phyloP scores from a whole-genome alignment of 495 filamentous ascomycete species.

The Penicillium daleae region DNA sequence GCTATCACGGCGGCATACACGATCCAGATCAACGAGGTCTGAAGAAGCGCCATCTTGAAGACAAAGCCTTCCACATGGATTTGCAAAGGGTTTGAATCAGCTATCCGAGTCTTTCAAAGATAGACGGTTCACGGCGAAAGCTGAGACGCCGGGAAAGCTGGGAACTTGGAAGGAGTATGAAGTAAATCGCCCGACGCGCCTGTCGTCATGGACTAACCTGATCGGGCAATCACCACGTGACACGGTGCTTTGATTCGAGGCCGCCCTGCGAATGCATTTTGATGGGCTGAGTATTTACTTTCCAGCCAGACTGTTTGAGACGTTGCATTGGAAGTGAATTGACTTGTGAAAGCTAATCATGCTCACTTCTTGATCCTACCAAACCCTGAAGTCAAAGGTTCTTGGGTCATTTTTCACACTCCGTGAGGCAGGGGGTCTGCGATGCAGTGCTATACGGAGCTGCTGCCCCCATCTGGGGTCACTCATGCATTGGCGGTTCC shows the following conservation, averaged over 20 bases:
- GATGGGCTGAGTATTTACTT: constrained; percentile 6
- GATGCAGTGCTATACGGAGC: constrained; percentile 87
- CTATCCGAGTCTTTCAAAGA: background rate
- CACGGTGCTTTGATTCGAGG: constrained; percentile 12
- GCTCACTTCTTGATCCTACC: constrained; percentile 5
- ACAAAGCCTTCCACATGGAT: constrained; percentile 16
- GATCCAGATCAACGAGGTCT: constrained; percentile 87
- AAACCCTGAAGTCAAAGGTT: constrained; percentile 22
- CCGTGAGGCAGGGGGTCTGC: constrained; percentile 6
- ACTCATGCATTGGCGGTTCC: constrained; percentile 81
- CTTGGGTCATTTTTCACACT: constrained; percentile 17
- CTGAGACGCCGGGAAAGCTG: background rate
- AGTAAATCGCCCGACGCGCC: constrained; percentile 15
- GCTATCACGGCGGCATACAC: constrained; percentile 82
- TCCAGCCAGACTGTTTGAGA: background rate
- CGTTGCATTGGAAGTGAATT: constrained; percentile 3
- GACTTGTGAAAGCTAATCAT: constrained; percentile 5
- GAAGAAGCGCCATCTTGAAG: constrained; percentile 68
- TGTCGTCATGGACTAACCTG: constrained; percentile 26
- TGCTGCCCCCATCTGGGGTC: constrained; percentile 90
- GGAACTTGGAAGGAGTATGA: constrained; percentile 8
- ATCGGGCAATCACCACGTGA: constrained; percentile 21
- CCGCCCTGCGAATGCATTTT: constrained; percentile 17
- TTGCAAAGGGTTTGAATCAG: background rate
- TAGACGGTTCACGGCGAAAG: background rate